Evolutionary conservation across 2,329 filamentous ascomycete genomes (phyloP).

Genomic region (Aureobasidium lini): DNA sequence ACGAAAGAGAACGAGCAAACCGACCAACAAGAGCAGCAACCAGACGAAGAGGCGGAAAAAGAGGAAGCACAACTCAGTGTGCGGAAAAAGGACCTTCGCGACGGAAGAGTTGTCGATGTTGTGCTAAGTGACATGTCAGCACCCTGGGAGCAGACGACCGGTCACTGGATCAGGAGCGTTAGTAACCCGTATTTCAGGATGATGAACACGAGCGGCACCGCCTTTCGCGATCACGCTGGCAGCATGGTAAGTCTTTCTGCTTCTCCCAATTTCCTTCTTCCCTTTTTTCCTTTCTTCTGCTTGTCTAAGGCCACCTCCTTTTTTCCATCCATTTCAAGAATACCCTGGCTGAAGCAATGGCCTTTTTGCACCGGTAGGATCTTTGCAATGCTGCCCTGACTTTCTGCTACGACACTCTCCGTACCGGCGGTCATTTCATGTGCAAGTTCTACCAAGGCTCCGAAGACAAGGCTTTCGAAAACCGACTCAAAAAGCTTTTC

Average conservation of each 20-base stretch:
- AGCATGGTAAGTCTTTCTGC: slow-evolving; percentile 69
- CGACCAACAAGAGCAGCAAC: slow-evolving; percentile 25
- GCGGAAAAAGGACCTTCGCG: slow-evolving; percentile 30
- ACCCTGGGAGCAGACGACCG: slow-evolving; percentile 78
- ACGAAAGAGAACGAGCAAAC: not conserved
- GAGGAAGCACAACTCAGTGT: slow-evolving; percentile 25
- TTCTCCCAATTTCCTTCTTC: not conserved
- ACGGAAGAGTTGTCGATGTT: slow-evolving; percentile 68
- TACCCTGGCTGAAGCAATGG: slow-evolving; percentile 2
- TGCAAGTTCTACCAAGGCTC: slow-evolving; percentile 95
- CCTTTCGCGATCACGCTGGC: slow-evolving; percentile 78
- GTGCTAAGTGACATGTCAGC: slow-evolving; percentile 98
- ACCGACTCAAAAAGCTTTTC: slow-evolving; percentile 68
- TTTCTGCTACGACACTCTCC: slow-evolving; percentile 80
- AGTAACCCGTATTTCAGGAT: slow-evolving; percentile 96
- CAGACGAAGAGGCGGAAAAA: slow-evolving; percentile 19
- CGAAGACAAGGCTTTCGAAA: slow-evolving; percentile 76
- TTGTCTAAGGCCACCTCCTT: too few relatives aligned
- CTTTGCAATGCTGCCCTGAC: slow-evolving; percentile 77
- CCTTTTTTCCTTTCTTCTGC: not conserved
- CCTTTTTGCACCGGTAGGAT: slow-evolving; percentile 51
- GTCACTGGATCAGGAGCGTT: slow-evolving; percentile 78
- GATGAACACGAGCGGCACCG: slow-evolving; percentile 95
- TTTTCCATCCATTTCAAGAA: not conserved
- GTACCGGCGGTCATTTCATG: slow-evolving; percentile 77